These are phyloP conservation scores for Medicago arabica DNA, from an alignment of 306 rosid genomes.

Conservation along the genomic window DNA sequence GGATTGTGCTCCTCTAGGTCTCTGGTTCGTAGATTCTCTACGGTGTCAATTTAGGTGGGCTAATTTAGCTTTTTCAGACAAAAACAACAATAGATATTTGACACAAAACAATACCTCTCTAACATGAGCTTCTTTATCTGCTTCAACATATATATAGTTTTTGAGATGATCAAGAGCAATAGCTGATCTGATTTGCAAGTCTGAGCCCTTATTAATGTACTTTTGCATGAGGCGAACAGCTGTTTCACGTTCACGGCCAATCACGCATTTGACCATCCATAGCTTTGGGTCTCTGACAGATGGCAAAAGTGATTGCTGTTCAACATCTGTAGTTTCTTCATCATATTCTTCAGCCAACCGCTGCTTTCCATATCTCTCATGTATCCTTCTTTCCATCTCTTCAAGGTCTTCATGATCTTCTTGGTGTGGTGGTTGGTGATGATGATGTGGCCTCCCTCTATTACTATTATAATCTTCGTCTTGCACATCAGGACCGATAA, in stretches of 20 bases:
- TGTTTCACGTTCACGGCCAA: conserved; percentile 83
- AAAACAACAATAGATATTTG: conserved; percentile 4
- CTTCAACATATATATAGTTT: conserved; percentile 86
- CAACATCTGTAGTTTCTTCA: conserved; percentile 95
- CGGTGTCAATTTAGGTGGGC: no score
- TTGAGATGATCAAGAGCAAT: conserved; percentile 95
- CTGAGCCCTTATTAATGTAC: conserved; percentile 86
- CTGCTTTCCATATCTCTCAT: conserved; percentile 76
- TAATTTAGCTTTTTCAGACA: no score
- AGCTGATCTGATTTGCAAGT: conserved; percentile 89
- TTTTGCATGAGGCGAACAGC: conserved; percentile 97
- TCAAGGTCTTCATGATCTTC: conserved; percentile 94
- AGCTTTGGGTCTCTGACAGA: conserved; percentile 98
- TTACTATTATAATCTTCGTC: conserved; percentile 75
- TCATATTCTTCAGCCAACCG: conserved; percentile 57
- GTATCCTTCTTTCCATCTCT: conserved; percentile 77
- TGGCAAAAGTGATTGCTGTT: conserved; percentile 94
- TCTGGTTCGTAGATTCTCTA: no score
- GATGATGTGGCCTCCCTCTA: conserved; percentile 60
- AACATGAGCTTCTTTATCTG: conserved; percentile 98
- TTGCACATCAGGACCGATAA: conserved; percentile 68
- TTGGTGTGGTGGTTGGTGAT: conserved; percentile 59
- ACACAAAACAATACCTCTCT: conserved; percentile 71
- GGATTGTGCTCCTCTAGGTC: no score
- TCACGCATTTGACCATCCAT: conserved; percentile 99